Evolutionary conservation across 2,329 filamentous ascomycete genomes (phyloP).

Genomic region (Botrytis galanthina): DNA sequence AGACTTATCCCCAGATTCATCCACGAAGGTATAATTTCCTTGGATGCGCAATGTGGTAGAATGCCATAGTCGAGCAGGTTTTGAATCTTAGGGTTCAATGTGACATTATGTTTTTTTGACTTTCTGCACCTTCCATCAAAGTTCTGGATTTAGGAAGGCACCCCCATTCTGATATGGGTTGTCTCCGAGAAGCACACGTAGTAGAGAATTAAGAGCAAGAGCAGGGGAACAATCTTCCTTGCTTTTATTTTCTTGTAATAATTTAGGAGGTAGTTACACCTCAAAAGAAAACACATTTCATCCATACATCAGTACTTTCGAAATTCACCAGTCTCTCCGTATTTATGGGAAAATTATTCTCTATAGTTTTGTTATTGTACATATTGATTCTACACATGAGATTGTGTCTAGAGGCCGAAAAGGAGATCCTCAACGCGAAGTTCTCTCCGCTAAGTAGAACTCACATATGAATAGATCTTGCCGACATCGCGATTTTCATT

Average conservation of each 20-base stretch:
- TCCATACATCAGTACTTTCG: not conserved
- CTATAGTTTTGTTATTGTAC: not conserved
- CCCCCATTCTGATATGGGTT: no score
- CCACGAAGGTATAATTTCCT: not conserved
- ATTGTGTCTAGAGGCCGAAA: not conserved
- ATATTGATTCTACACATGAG: not conserved
- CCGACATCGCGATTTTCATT: not conserved
- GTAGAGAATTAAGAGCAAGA: not conserved
- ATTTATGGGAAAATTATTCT: not conserved
- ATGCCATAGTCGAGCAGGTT: not conserved
- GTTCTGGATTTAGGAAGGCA: not conserved
- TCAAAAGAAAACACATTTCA: not conserved
- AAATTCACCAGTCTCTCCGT: not conserved
- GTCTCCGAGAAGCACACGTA: fast-evolving
- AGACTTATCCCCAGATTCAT: not conserved
- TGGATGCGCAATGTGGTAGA: not conserved
- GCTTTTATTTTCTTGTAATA: not conserved
- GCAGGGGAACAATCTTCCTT: not conserved
- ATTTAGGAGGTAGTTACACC: fast-evolving
- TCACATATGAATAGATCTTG: not conserved
- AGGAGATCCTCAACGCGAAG: not conserved
- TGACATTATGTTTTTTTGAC: not conserved
- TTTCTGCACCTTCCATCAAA: not conserved
- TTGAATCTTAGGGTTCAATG: not conserved
- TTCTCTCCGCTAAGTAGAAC: not conserved